These are phyloP conservation scores for Sabuloglossum arenarium DNA, from an alignment of 495 filamentous ascomycete genomes.

Conservation along the genomic window DNA sequence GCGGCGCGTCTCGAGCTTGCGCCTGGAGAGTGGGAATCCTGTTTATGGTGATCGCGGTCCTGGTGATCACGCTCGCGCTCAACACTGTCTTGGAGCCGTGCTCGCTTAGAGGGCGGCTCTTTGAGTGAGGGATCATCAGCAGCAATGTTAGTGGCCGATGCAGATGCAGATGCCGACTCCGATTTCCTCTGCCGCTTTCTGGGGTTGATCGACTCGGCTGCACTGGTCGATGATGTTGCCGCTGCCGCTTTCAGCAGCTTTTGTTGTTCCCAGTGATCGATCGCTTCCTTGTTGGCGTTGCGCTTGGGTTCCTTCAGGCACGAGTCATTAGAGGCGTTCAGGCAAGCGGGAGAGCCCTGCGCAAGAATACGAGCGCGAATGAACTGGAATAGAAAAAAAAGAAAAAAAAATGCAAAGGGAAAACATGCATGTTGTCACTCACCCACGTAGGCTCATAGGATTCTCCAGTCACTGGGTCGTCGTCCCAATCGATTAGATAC, in stretches of 20 bases:
- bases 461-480: slow-evolving; percentile 5
- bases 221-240: background rate
- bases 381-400: background rate
- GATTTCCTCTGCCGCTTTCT: background rate
- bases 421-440: background rate
- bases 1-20: background rate
- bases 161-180: background rate
- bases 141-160: background rate
- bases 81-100: background rate
- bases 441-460: slow-evolving; percentile 4
- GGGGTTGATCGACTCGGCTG: background rate
- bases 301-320: slow-evolving; percentile 3
- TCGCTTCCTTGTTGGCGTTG: slow-evolving; percentile 5
- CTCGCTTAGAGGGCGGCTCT: background rate
- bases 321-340: background rate
- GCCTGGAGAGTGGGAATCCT: background rate
- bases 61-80: background rate
- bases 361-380: background rate
- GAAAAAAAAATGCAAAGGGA: background rate
- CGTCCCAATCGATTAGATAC: slow-evolving; percentile 7
- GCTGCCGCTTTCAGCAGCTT: background rate
- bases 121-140: background rate
- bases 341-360: background rate
- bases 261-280: slow-evolving; percentile 3
- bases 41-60: background rate